Evolutionary conservation across 495 filamentous ascomycete species (phyloP).

Genomic region (Penicillium roqueforti): DNA sequence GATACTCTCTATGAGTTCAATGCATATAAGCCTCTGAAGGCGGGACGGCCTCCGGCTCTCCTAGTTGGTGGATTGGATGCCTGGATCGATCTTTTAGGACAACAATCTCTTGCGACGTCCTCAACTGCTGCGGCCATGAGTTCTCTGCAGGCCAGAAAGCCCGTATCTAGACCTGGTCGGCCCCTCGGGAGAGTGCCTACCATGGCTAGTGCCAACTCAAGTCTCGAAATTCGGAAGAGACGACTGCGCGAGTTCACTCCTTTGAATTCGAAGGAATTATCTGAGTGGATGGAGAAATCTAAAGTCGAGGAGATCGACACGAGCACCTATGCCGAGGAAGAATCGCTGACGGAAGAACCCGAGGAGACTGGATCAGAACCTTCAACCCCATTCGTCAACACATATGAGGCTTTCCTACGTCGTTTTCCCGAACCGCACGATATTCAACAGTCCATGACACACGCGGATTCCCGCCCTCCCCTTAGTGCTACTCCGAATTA

Average conservation of each 20-base stretch:
- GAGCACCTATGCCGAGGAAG: slow-evolving; percentile 39
- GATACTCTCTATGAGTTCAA: slow-evolving; percentile 81
- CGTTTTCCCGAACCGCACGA: slow-evolving; percentile 70
- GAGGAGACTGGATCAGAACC: slow-evolving; percentile 33
- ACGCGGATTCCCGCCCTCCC: slow-evolving; percentile 26
- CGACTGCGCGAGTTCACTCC: slow-evolving; percentile 55
- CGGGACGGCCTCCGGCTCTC: slow-evolving; percentile 62
- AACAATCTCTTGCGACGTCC: slow-evolving; percentile 57
- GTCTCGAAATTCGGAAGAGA: slow-evolving; percentile 51
- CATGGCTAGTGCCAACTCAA: slow-evolving; percentile 49
- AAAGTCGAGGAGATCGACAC: slow-evolving; percentile 51
- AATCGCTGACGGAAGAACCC: slow-evolving; percentile 34
- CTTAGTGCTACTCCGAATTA: slow-evolving; percentile 29
- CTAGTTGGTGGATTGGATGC: slow-evolving; percentile 77
- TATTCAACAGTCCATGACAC: slow-evolving; percentile 72
- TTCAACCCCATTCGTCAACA: slow-evolving; percentile 46
- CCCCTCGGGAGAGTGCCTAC: slow-evolving; percentile 49
- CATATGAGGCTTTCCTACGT: slow-evolving; percentile 74
- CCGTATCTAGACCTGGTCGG: slow-evolving; percentile 38
- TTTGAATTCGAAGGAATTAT: slow-evolving; percentile 57
- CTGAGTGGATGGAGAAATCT: slow-evolving; percentile 56
- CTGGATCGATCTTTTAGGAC: slow-evolving; percentile 76
- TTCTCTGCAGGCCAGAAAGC: slow-evolving; percentile 37
- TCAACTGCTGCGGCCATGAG: slow-evolving; percentile 51
- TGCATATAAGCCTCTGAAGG: slow-evolving; percentile 66